Evolutionary conservation across 192 early-diverging fungal species (phyloP).

Genomic region (Lobosporangium transversale): DNA sequence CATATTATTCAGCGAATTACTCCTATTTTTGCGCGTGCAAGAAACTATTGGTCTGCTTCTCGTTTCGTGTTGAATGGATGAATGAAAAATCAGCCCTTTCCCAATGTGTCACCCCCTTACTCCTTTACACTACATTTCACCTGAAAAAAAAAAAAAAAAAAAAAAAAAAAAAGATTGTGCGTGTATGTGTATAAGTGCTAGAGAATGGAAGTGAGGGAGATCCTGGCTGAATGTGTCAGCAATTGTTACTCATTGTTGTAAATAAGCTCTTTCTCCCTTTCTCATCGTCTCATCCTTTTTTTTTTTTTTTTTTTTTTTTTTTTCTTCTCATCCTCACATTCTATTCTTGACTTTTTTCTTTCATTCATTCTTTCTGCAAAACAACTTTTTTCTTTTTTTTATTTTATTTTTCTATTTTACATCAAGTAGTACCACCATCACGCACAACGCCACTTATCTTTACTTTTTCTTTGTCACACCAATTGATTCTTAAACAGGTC

Average conservation of each 20-base stretch:
- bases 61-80: too few species aligned
- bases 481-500: too few species aligned
- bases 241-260: too few species aligned
- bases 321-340: not conserved
- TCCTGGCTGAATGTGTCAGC: not conserved
- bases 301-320: not conserved
- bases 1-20: too few species aligned
- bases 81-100: too few species aligned
- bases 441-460: not conserved
- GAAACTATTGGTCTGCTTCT: too few species aligned
- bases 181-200: not conserved
- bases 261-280: not conserved
- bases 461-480: not conserved
- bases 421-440: not conserved
- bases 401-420: not conserved
- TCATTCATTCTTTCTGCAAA: constrained; percentile 5
- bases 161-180: too few species aligned
- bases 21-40: too few species aligned
- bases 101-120: too few species aligned
- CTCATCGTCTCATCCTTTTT: not conserved
- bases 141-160: too few species aligned
- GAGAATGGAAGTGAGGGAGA: not conserved
- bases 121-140: too few species aligned
- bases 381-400: not conserved
- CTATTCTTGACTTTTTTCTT: not conserved